Conservation (phyloP, 805 yeast species). For the Saturnispora galanensis region DNA sequence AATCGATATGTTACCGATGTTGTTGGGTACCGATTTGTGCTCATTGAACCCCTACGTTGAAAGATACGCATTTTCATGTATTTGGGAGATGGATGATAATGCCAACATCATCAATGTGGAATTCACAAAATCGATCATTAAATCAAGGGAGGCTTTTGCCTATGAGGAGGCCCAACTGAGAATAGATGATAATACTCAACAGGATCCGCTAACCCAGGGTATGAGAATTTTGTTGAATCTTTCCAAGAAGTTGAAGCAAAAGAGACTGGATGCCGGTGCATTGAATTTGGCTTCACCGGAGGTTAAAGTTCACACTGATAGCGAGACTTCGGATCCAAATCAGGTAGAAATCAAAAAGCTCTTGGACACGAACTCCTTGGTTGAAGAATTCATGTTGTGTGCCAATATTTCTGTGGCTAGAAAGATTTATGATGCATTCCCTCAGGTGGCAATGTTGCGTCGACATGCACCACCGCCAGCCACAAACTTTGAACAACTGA, state of each 20-base stretch:
- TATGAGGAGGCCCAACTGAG: conserved; percentile 88
- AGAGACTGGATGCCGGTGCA: conserved; percentile 91
- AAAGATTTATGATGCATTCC: conserved; percentile 84
- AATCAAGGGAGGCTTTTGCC: conserved; percentile 88
- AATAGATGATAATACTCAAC: conserved; percentile 67
- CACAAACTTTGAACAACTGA: conserved; percentile 79
- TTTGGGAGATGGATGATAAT: conserved; percentile 87
- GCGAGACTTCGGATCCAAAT: conserved; percentile 93
- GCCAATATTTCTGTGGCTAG: conserved; percentile 95
- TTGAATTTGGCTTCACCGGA: conserved; percentile 95
- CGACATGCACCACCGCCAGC: conserved; percentile 97
- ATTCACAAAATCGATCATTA: conserved; percentile 80
- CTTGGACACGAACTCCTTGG: conserved; percentile 87
- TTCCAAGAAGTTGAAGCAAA: conserved; percentile 79
- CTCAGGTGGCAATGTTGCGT: conserved; percentile 97
- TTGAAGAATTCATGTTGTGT: conserved; percentile 95
- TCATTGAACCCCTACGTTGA: conserved; percentile 93
- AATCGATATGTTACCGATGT: conserved; percentile 95
- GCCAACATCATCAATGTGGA: conserved; percentile 76
- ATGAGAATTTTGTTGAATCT: conserved; percentile 72
- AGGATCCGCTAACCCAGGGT: conserved; percentile 80
- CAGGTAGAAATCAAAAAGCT: conserved; percentile 87
- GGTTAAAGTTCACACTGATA: conserved; percentile 93
- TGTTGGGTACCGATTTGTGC: conserved; percentile 91
- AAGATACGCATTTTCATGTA: conserved; percentile 87